These are phyloP conservation scores for Sanghuangporus sanghuang DNA, from an alignment of 1,284 basidiomycete species.

Conservation along the genomic window DNA sequence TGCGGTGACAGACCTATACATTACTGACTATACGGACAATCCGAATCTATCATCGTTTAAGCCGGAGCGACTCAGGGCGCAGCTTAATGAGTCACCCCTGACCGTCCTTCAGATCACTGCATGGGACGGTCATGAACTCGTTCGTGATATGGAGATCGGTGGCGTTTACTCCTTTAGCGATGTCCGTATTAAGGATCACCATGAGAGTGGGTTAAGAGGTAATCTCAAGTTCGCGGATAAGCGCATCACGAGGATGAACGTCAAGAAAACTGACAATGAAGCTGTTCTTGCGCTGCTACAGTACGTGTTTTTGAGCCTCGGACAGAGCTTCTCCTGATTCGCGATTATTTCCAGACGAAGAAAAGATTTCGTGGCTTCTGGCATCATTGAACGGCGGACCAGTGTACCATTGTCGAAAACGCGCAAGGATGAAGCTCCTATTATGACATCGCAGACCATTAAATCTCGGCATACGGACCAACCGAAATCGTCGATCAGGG, in stretches of 20 bases:
- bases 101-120: slow-evolving; percentile 51
- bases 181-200: slow-evolving; percentile 39
- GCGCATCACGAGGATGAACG: slow-evolving; percentile 42
- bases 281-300: slow-evolving; percentile 28
- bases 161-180: slow-evolving; percentile 45
- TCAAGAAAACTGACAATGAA: slow-evolving; percentile 28
- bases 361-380: slow-evolving; percentile 16
- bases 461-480: slow-evolving; percentile 10
- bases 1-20: slow-evolving; percentile 39
- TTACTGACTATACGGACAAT: slow-evolving; percentile 64
- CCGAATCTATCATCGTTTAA: slow-evolving; percentile 32
- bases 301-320: slow-evolving; percentile 20
- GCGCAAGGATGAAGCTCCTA: not conserved
- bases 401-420: not conserved
- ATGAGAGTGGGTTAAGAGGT: slow-evolving; percentile 34
- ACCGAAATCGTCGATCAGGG: slow-evolving; percentile 31
- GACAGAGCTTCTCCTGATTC: not conserved
- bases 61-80: slow-evolving; percentile 20
- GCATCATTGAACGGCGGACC: not conserved
- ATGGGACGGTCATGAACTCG: slow-evolving; percentile 38
- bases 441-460: not conserved
- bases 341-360: slow-evolving; percentile 24
- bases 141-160: slow-evolving; percentile 36
- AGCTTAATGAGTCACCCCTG: slow-evolving; percentile 40
- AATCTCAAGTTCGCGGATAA: slow-evolving; percentile 51